Percentiles rank a stretch among this genome's conserved stretches.
These are phyloP conservation scores for Amanita inopinata DNA, from an alignment of 768 basidiomycete genomes.

Conservation along the genomic window DNA sequence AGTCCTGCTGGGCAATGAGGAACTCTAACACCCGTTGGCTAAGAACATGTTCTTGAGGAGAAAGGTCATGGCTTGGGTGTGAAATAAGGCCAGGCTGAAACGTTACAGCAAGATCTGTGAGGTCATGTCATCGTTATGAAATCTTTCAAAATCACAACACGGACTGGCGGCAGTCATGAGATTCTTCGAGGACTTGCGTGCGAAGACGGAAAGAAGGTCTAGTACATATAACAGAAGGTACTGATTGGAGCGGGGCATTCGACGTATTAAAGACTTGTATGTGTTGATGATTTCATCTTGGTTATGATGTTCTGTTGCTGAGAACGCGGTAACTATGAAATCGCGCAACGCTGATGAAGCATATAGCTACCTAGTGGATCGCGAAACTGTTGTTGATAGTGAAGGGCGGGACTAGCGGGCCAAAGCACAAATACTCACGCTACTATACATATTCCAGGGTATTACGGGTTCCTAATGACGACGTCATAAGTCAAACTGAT, in stretches of 20 bases:
- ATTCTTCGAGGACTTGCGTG: conserved; percentile 84
- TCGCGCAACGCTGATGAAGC: conserved; percentile 7
- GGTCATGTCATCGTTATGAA: background rate
- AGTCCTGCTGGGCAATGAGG: conserved; percentile 91
- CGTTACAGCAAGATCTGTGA: conserved; percentile 86
- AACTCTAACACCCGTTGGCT: conserved; percentile 92
- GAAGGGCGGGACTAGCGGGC: conserved; percentile 11
- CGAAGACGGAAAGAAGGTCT: conserved; percentile 91
- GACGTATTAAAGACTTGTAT: conserved; percentile 78
- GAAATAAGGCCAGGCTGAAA: conserved; percentile 94
- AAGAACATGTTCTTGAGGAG: conserved; percentile 75
- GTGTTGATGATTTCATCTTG: conserved; percentile 65
- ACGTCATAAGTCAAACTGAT: conserved; percentile 5
- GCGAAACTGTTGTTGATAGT: conserved; percentile 47
- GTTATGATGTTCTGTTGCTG: conserved; percentile 60
- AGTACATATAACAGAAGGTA: conserved; percentile 96
- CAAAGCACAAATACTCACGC: conserved; percentile 41
- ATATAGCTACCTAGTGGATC: conserved; percentile 54
- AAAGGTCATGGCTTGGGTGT: conserved; percentile 80
- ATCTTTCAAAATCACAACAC: conserved; percentile 19
- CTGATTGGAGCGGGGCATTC: conserved; percentile 83
- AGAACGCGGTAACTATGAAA: conserved; percentile 12
- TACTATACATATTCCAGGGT: conserved; percentile 81
- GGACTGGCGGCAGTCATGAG: conserved; percentile 91
- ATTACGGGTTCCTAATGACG: conserved; percentile 80